Percentiles rank a stretch among this genome's conserved stretches.
These are phyloP conservation scores for Proliferodiscus dingleyae DNA, from an alignment of 2,329 filamentous ascomycete species.

Conservation along the genomic window DNA sequence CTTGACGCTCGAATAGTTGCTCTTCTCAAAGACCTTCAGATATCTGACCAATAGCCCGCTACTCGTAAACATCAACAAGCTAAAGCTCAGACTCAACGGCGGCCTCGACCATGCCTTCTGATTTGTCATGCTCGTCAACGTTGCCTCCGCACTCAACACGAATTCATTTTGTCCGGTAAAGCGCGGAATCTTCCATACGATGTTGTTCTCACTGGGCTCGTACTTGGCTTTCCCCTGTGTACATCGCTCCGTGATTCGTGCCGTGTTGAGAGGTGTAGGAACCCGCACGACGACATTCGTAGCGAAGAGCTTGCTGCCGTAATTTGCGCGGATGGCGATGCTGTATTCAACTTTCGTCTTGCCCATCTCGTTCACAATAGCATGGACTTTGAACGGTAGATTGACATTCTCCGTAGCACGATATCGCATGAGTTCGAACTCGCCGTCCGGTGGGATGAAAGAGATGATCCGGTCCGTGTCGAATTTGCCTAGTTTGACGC, in stretches of 20 bases:
- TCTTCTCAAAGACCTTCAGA: constrained; percentile 98
- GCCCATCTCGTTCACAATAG: constrained; percentile 95
- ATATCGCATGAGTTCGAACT: constrained; percentile 98
- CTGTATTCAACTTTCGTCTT: constrained; percentile 98
- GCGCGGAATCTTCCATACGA: constrained; percentile 98
- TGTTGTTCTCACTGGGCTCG: constrained; percentile 95
- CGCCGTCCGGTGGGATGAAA: constrained; percentile 93
- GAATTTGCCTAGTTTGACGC: constrained; percentile 95
- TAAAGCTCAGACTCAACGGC: constrained; percentile 87
- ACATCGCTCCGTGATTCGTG: constrained; percentile 85
- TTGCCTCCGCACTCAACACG: constrained; percentile 89
- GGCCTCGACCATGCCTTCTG: constrained; percentile 96
- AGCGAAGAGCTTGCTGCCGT: constrained; percentile 90
- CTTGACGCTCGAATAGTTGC: constrained; percentile 96
- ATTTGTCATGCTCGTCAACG: constrained; percentile 93
- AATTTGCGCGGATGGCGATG: constrained; percentile 95
- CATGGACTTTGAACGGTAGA: constrained; percentile 96
- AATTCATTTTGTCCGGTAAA: constrained; percentile 98
- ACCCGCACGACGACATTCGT: constrained; percentile 94
- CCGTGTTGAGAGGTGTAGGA: constrained; percentile 93
- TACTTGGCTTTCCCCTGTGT: constrained; percentile 98
- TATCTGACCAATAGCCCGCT: constrained; percentile 89
- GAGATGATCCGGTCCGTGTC: constrained; percentile 95
- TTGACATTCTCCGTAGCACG: constrained; percentile 98
- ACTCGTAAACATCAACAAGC: constrained; percentile 95